Evolutionary conservation across 805 yeast genomes (phyloP), one percentile per base, ranked within the genome.

Genomic region (Nakazawaea molendinolei): DNA sequence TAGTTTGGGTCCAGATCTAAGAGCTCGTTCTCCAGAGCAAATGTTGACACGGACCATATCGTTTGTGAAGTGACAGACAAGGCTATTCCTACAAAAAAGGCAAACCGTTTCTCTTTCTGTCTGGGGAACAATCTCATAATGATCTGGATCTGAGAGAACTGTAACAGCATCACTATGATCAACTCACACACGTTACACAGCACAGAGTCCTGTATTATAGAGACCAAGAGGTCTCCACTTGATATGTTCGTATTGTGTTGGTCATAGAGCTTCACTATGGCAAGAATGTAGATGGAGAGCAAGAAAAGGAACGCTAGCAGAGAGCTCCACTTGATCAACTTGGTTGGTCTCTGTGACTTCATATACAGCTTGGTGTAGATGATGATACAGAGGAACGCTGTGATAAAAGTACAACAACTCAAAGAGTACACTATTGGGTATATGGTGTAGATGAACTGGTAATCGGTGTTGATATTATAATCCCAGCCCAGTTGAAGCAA

Each of bases 131-230:
- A 53, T 36, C 86, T 62, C 71, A 77, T 78, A 5, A 79, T 65
- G 23, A 82, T 76, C 48, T 79, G 85, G 1, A 81, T 85, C 52
- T 83, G 89, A 34, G 80, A 71, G 21, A 82, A 56, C 47, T 78
- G 81, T 18, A 80, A 61, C 5, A 80, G 46, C 9, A 78, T 50
- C 6, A 75, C 75, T 12, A 74, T 71, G 1, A 82, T 50, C 33
- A 80, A 63, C 49, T 78, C 85, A 10, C 81, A 57, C 3, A 72
- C 61, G 34, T 72, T 72, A 46, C 80, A 68, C 8, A 65, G 66
- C 3, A 60, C 46, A 30, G 67, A 63, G 3, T 49, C 39, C 35
- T 71, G 64, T n/a, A 81, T 50, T 3, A 56, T 53, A 26, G 61
- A 60, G 9, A 77, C 45, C 16, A 79, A 54, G 23, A 53, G 49